Evolutionary conservation across 441 rosid species (phyloP).

Genomic region (Breynia disticha): DNA sequence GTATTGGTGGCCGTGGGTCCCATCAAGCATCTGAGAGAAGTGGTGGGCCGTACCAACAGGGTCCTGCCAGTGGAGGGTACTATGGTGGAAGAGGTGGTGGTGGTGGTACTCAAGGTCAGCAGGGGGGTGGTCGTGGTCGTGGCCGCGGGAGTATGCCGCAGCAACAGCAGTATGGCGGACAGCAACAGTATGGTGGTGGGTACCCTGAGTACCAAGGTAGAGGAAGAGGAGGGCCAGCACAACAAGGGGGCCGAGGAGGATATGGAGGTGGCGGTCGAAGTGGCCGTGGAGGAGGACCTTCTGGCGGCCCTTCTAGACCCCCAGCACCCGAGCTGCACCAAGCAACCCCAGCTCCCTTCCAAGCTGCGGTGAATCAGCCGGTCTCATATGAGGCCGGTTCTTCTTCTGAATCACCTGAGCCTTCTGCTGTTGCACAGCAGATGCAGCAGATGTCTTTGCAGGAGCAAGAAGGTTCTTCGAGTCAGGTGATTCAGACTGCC

Average conservation of each 20-base stretch:
- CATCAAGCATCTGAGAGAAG: slow-evolving; percentile 16
- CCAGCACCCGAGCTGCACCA: slow-evolving; percentile 92
- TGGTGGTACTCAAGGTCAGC: slow-evolving; percentile 21
- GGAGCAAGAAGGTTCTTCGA: slow-evolving; percentile 39
- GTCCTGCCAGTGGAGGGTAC: slow-evolving; percentile 14
- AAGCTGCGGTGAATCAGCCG: slow-evolving; percentile 49
- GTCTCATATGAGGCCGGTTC: slow-evolving; percentile 48
- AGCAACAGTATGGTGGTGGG: slow-evolving; percentile 50
- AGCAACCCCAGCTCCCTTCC: slow-evolving; percentile 61
- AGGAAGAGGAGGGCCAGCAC: slow-evolving; percentile 64
- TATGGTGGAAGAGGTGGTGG: slow-evolving; percentile 22
- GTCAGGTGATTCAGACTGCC: slow-evolving; percentile 47
- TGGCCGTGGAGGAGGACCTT: slow-evolving; percentile 29
- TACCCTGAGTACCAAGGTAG: slow-evolving; percentile 55
- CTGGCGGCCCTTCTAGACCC: slow-evolving; percentile 48
- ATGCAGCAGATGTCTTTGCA: slow-evolving; percentile 43
- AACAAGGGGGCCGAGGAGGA: slow-evolving; percentile 60
- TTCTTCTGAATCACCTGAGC: slow-evolving; percentile 36
- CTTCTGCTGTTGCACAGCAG: slow-evolving; percentile 28
- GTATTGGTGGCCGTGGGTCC: slow-evolving; percentile 12
- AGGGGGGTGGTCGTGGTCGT: slow-evolving; percentile 39
- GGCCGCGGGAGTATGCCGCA: slow-evolving; percentile 54
- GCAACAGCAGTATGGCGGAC: slow-evolving; percentile 55
- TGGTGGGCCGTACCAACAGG: slow-evolving; percentile 17
- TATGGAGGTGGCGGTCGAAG: slow-evolving; percentile 34